Base-by-base conservation (phyloP, 1,284 basidiomycete species). In the Moesziomyces parantarcticus region DNA sequence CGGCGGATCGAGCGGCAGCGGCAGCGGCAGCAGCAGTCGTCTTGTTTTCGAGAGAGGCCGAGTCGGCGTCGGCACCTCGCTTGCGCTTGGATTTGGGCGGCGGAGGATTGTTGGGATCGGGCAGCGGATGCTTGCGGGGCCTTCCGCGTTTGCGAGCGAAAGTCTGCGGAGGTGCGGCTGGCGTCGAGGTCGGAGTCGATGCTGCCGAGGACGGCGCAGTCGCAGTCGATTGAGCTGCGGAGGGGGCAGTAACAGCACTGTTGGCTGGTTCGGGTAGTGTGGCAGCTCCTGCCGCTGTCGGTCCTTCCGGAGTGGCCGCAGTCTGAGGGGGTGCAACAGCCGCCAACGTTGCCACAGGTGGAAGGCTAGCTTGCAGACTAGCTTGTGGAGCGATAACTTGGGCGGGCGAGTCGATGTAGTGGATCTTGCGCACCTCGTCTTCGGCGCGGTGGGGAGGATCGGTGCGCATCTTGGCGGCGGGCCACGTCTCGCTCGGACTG, bases 81-180 rank as follows among this genome's bases (percentile, higher is more conserved):
- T 65, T 71, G 54, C 68, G 62, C 50, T 71, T 71, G 22, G 29
- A 13, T 29, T 64, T 64, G 3, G 56, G 29, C 16, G 68, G 47
- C 5, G 34, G 10, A 16, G 59, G 42, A 25, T 71, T 61, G 43
- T 56, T 50, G 9, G 68, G 62, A 49, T 71, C 61, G 9, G 68
- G 62, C 16, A 71, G 58, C 20, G 62, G 68, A 47, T 71, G 68
- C 52, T 71, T 71, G 43, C 68, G 68, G 22, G 68, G 68, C 21
- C 68, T 39, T 7, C 68, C 68, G 21, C 68, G 52, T 36, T 66
- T 71, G 16, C 58, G 53, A 2, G 62, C 68, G 21, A 54, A 71
- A 0, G 54, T 51, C 45, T 62, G 68, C 22, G 62, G 62, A 21
- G 62, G 45, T 22, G 62, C 54, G 20, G 54, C 51, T 11, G 68